phyloP scores from a whole-genome alignment of 192 early-diverging fungal species.

The Gamsiella multidivaricata region DNA sequence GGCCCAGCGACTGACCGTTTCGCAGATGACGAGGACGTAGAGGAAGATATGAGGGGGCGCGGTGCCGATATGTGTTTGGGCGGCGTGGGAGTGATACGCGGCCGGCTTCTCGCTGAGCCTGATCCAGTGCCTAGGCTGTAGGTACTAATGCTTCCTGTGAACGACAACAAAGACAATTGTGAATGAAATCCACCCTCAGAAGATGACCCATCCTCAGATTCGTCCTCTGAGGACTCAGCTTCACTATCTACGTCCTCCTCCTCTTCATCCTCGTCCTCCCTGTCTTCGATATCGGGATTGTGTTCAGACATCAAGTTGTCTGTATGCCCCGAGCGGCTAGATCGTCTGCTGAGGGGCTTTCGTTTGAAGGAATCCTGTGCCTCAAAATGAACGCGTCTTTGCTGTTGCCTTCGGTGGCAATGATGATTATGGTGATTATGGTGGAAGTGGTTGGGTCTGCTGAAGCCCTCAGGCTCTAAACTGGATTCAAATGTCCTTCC shows the following conservation, averaged over 20 bases:
- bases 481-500: neutral
- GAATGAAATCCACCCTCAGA: conserved; percentile 29
- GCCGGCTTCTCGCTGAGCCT: conserved; percentile 42
- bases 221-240: conserved; percentile 8
- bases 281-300: neutral
- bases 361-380: neutral
- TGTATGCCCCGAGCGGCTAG: neutral
- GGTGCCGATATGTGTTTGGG: too few relatives aligned
- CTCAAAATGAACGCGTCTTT: neutral
- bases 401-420: neutral
- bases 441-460: neutral
- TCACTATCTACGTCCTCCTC: conserved; percentile 5
- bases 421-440: neutral
- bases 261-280: neutral
- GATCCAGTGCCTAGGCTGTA: conserved; percentile 48
- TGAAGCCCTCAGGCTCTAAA: neutral
- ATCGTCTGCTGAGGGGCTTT: neutral
- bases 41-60: neutral
- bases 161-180: conserved; percentile 42
- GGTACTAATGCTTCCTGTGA: conserved; percentile 43
- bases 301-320: neutral
- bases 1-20: neutral
- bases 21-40: neutral
- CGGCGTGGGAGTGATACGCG: conserved; percentile 13
- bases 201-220: conserved; percentile 18